Base-by-base conservation (phyloP, 2,329 filamentous ascomycete genomes). In the Dactylellina haptotyla region DNA sequence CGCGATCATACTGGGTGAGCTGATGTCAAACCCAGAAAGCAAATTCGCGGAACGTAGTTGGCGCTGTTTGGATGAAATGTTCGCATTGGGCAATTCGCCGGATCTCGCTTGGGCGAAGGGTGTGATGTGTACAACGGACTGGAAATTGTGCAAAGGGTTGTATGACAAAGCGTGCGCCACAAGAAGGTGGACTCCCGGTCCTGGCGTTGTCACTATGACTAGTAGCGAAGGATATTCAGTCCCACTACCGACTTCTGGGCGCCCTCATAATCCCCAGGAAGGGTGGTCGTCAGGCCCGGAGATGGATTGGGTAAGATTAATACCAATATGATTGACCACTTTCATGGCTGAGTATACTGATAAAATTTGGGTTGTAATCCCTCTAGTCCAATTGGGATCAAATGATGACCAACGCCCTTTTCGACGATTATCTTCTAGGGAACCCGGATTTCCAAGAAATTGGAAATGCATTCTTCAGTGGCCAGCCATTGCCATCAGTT, bases 391-490 rank as follows among this genome's bases (percentile, higher is more conserved):
- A 37, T 48, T 73, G 69, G 69, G 69, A 73, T 41, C 69, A 66
- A 57, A 73, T 73, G 69, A 73, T 73, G 69, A 73, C 69, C 5
- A 73, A 73, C 32, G 69, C 69, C 3, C 54, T 73, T 2, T 73
- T 66, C 18, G 69, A 73, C 25, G 69, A 73, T 50, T 66, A 73
- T 43, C 54, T 73, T 2, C 56, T 73, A 9, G 69, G 61, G 25
- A 73, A 73, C 26, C 69, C 69, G 1, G 69, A 66, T 51, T 73
- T 73, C 20, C 69, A 73, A 23, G 69, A 73, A 45, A 73, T 73
- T 9, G 69, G 69, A 6, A 73, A 73, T 45, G 54, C 61, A 18
- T 73, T 56, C n/a, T 72, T 72, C 23, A 57, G 26, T 34, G 41
- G 54, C n/a, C 69, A 66, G 25, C 57, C 61, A 23, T 28, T 65